Conservation (phyloP, 2,329 filamentous ascomycete species). For the Penicillium sp. region DNA sequence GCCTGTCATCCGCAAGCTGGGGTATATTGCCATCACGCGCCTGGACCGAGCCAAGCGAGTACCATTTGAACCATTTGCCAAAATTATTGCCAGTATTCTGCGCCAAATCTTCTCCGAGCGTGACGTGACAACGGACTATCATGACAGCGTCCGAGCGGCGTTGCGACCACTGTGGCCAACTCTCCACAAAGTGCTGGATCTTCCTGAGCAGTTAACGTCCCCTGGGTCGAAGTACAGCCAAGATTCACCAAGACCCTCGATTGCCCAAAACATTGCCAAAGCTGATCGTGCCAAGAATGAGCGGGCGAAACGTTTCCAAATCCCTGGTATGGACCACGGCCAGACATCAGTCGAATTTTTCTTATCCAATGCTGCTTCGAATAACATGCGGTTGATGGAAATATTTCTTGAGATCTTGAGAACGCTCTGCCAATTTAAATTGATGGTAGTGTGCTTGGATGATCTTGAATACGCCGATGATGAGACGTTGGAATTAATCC, state of each 20-base stretch:
- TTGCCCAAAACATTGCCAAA: conserved; percentile 37
- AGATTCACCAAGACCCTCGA: conserved; percentile 34
- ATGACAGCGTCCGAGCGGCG: conserved; percentile 59
- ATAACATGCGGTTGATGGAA: conserved; percentile 76
- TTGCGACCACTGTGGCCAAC: conserved; percentile 62
- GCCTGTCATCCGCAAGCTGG: conserved; percentile 58
- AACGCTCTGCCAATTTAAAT: conserved; percentile 78
- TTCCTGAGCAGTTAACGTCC: conserved; percentile 67
- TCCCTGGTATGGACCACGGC: conserved; percentile 42
- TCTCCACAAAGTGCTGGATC: conserved; percentile 61
- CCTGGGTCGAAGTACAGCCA: conserved; percentile 42
- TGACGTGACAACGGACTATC: conserved; percentile 64
- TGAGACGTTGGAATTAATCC: conserved; percentile 81
- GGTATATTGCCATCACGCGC: conserved; percentile 64
- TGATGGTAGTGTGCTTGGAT: conserved; percentile 86
- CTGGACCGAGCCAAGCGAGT: conserved; percentile 63
- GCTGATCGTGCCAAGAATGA: conserved; percentile 37
- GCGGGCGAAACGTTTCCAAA: conserved; percentile 34
- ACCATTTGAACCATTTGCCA: conserved; percentile 65
- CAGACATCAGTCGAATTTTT: conserved; percentile 45
- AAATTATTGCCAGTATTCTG: conserved; percentile 63
- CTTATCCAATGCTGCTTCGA: conserved; percentile 43
- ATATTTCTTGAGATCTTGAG: conserved; percentile 85
- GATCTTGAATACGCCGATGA: conserved; percentile 89
- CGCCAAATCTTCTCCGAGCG: conserved; percentile 68